Conservation (phyloP, 345 rosid species). For the Populus euphratica region DNA sequence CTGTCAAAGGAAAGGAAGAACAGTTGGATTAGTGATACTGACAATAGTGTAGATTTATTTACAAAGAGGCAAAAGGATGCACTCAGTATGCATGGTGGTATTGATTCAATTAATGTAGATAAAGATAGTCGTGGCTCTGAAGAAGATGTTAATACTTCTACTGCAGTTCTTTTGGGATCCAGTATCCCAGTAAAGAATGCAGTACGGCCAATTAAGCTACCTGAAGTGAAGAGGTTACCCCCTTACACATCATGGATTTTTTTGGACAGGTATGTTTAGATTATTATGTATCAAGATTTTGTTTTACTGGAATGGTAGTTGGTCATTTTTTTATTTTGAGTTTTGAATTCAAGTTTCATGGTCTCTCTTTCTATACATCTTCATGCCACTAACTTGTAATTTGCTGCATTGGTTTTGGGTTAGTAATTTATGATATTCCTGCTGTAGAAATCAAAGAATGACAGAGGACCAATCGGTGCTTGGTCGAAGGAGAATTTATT, state of each 20-base stretch:
- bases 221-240: conserved; percentile 73
- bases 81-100: conserved; percentile 54
- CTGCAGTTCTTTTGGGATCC: conserved; percentile 67
- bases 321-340: not conserved
- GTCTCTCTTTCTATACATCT: not conserved
- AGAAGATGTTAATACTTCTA: conserved; percentile 56
- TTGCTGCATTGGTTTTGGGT: not conserved
- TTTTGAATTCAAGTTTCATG: not conserved
- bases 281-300: not conserved
- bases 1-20: conserved; percentile 56
- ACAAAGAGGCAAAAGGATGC: conserved; percentile 77
- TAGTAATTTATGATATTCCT: not conserved
- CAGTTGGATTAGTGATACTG: conserved; percentile 24
- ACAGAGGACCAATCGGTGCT: conserved; percentile 97
- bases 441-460: conserved; percentile 96
- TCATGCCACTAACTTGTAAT: not conserved
- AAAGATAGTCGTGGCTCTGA: conserved; percentile 43
- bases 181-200: conserved; percentile 71
- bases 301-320: not conserved
- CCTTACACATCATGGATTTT: conserved; percentile 97
- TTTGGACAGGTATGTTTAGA: conserved; percentile 68
- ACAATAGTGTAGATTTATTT: conserved; percentile 50
- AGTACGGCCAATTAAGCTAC: conserved; percentile 69
- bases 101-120: conserved; percentile 49
- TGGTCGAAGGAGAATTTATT: conserved; percentile 95